Conservation (phyloP, 2,329 filamentous ascomycete genomes). For the Penicillium sp. region DNA sequence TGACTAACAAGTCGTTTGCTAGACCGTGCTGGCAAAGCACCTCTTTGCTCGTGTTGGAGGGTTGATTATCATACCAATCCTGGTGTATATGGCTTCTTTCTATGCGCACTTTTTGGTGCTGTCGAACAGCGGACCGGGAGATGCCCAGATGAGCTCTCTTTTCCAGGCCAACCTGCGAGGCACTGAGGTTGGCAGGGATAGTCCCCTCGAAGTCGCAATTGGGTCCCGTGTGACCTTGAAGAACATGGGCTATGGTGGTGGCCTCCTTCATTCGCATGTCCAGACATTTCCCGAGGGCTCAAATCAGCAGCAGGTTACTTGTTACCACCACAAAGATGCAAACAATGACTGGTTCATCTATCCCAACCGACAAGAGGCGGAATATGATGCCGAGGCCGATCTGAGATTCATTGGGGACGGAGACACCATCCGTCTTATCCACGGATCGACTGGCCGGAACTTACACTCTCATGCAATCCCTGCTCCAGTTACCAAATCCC, state of each 20-base stretch:
- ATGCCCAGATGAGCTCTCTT: constrained; percentile 99
- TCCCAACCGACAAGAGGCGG: constrained; percentile 76
- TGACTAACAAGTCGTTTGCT: constrained; percentile 32
- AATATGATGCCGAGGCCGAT: constrained; percentile 71
- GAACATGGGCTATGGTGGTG: constrained; percentile 99
- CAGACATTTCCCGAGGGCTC: constrained; percentile 96
- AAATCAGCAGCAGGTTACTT: constrained; percentile 92
- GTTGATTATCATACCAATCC: constrained; percentile 81
- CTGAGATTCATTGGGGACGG: constrained; percentile 75
- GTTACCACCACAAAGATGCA: constrained; percentile 98
- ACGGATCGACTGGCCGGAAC: constrained; percentile 94
- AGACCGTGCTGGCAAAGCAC: constrained; percentile 71
- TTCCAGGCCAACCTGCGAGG: constrained; percentile 97
- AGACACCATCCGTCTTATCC: constrained; percentile 79
- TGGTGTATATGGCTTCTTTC: constrained; percentile 95
- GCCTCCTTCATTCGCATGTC: constrained; percentile 91
- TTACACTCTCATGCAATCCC: constrained; percentile 90
- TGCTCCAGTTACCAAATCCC: constrained; percentile 83
- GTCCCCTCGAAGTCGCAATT: constrained; percentile 84
- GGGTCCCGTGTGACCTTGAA: constrained; percentile 92
- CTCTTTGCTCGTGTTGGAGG: constrained; percentile 77
- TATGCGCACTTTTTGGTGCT: constrained; percentile 92
- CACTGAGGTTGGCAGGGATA: constrained; percentile 91
- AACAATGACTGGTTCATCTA: constrained; percentile 99
- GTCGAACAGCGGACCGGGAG: constrained; percentile 89